Base-by-base conservation (phyloP, 768 basidiomycete genomes). In the Sutorius australiensis region DNA sequence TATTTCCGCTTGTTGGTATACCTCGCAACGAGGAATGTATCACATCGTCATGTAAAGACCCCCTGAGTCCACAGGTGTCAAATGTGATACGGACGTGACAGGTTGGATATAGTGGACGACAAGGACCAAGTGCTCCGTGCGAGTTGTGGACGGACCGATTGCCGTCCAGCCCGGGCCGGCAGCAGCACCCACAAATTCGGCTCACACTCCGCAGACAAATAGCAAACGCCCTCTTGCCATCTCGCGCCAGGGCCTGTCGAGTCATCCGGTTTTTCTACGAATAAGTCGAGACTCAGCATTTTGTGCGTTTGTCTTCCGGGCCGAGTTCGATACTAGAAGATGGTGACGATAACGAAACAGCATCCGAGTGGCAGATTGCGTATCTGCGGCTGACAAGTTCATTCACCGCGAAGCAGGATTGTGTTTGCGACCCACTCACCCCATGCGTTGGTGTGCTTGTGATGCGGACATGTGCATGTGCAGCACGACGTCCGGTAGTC, bases 1-100 rank as follows among this genome's bases (percentile, higher is more conserved):
- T 52, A 53, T 52, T 27, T 41, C 24, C 30, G 32, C 39, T 36
- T 53, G 41, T 43, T 10, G 7, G 12, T 33, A 51, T 51, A 9
- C 48, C 38, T 31, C 17, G 4, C 21, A 13, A 34, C 10, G 30
- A 24, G 14, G n/a, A 39, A 50, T 17, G 27, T n/a, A 36, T 28
- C 50, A 24, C 24, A 14, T 19, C 12, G 36, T 31, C 47, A 17
- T 19, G 43, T 27, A 31, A 24, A 28, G 36, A 38, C 30, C 16
- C 19, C 10, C 11, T 21, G 24, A 33, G 34, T 21, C 33, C 47
- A 51, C 46, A 32, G 8, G 14, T 34, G 9, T 6, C 13, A 4
- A 16, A 48, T 27, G 19, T 21, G 31, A 19, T 33, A 14, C 33
- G 47, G 24, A 27, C 19, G 46, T 48, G 9, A 34, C 32, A 32